phyloP scores from a whole-genome alignment of 1,284 basidiomycete genomes.

The Papiliotrema laurentii region DNA sequence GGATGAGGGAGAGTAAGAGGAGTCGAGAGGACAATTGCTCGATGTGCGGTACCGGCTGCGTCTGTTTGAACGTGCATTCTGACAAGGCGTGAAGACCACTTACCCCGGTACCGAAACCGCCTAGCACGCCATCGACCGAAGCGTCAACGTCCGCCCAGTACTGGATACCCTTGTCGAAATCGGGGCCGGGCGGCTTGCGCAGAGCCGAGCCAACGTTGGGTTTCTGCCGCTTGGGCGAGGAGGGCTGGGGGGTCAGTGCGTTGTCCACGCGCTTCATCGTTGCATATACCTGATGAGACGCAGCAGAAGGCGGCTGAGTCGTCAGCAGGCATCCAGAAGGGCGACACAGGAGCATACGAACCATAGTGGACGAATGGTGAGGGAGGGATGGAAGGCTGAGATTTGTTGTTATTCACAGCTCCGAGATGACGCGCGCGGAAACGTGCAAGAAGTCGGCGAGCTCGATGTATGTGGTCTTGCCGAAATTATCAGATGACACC shows the following conservation, averaged over 20 bases:
- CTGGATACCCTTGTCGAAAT: slow-evolving; percentile 49
- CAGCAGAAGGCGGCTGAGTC: not conserved
- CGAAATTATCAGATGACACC: too few species aligned
- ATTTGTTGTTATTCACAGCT: too few species aligned
- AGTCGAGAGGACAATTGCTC: slow-evolving; percentile 83
- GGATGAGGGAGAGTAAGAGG: slow-evolving; percentile 72
- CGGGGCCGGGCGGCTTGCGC: slow-evolving; percentile 30
- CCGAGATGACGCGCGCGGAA: too few species aligned
- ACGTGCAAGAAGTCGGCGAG: too few species aligned
- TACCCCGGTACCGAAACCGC: slow-evolving; percentile 49
- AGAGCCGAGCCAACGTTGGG: slow-evolving; percentile 33
- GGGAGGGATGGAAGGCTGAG: too few species aligned
- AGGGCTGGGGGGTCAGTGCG: not conserved
- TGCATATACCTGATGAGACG: not conserved
- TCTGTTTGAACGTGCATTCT: too few species aligned
- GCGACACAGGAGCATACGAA: not conserved
- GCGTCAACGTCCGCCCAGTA: slow-evolving; percentile 51
- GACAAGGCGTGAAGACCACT: slow-evolving; percentile 11
- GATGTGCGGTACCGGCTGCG: slow-evolving; percentile 74
- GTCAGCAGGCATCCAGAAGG: not conserved
- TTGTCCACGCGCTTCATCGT: not conserved
- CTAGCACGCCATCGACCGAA: slow-evolving; percentile 50
- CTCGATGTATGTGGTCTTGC: too few species aligned
- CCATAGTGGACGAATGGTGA: not conserved
- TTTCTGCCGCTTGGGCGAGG: slow-evolving; percentile 14